Conservation (phyloP, 2,329 filamentous ascomycete genomes). For the Cladosporium sp. region DNA sequence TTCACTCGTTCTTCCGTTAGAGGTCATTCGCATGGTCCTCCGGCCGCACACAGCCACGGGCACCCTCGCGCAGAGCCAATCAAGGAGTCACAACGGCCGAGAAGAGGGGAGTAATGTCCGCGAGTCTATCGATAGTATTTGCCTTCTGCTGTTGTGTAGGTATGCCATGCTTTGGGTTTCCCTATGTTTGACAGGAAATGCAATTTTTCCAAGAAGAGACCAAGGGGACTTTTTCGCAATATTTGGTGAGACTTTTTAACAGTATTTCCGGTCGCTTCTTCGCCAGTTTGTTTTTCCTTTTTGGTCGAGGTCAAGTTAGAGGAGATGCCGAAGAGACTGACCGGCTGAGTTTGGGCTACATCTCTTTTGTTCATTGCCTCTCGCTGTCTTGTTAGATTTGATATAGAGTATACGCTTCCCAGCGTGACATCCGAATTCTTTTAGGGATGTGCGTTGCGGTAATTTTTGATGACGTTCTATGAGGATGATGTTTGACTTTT, state of each 20-base stretch:
- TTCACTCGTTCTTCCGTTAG: background rate
- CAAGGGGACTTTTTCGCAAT: background rate
- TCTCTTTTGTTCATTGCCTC: background rate
- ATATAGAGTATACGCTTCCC: background rate
- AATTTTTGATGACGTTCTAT: background rate
- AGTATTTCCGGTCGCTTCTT: background rate
- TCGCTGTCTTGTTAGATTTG: background rate
- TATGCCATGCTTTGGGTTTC: background rate
- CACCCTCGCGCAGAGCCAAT: constrained; percentile 22
- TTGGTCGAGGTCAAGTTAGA: background rate
- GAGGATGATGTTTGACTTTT: background rate
- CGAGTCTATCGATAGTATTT: background rate
- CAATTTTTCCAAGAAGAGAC: background rate
- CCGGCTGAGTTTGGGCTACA: background rate
- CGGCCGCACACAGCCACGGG: constrained; percentile 19
- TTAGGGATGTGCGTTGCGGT: background rate
- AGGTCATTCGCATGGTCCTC: constrained; percentile 13
- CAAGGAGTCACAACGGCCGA: constrained; percentile 20
- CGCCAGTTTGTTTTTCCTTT: background rate
- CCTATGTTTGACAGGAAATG: background rate
- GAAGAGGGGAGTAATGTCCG: constrained; percentile 21
- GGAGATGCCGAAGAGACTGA: background rate
- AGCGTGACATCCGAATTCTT: background rate
- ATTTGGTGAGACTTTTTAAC: background rate
- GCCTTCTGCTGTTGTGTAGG: background rate